Base-by-base conservation (phyloP, 2,329 filamentous ascomycete species). In the Colletotrichum gigasporum region DNA sequence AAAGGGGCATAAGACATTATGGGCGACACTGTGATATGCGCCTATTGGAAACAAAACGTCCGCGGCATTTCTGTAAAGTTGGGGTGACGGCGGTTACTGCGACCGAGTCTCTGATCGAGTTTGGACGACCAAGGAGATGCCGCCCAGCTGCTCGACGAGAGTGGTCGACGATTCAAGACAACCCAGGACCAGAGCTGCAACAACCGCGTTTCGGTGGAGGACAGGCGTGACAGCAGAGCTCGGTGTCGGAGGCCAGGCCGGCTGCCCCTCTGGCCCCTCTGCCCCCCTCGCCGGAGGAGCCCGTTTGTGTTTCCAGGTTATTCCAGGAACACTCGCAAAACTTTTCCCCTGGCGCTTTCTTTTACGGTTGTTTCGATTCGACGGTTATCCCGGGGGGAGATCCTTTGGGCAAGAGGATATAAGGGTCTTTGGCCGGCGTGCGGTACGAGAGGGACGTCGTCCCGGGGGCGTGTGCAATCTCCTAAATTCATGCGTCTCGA, bases 401-500 rank as follows among this genome's bases (percentile, higher is more conserved):
- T 64, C 55, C 20, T 48, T 34, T 32, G 20, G 28, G 47, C 20
- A 47, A 20, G 18, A 16, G 18, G 20, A 30, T 44, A 9, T 28
- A 24, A 26, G 11, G 26, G 20, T 5, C 14, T 52, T 34, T 44
- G 16, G 14, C 20, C 48, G 39, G 54, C 45, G 47, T 52, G 45
- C 26, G 34, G 22, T 28, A 41, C 14, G 42, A 57, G 30, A 22
- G 22, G 41, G 53, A 42, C 16, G 52, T 28, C 42, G 30, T 18
- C n/a, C n/a, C 16, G 35, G 54, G 45, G 54, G 45, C 55, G 47
- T 63, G 60, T 54, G 41, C 24, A 65, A 65, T 65, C 22, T 65
- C 63, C 63, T 52, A 51, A 47, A 63, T 57, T 65, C 58, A 65
- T 65, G 63, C 63, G 35, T 45, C 63, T 63, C 45, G 58, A 52